These are phyloP conservation scores for Colletotrichum sp. DNA, from an alignment of 2,329 filamentous ascomycete genomes.

Conservation along the genomic window DNA sequence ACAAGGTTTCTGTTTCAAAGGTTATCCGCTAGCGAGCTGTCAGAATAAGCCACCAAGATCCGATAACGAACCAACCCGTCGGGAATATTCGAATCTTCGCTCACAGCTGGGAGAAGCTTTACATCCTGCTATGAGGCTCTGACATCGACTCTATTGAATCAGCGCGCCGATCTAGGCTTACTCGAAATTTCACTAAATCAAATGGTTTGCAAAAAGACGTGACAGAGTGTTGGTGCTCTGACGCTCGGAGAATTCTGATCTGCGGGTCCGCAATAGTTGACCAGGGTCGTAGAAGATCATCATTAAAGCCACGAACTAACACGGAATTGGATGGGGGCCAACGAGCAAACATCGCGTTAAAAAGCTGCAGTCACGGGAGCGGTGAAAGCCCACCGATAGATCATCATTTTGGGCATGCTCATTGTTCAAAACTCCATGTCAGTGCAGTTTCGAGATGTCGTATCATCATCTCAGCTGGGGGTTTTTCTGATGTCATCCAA, in stretches of 20 bases:
- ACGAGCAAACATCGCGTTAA: background rate
- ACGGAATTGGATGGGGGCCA: background rate
- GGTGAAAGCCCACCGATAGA: background rate
- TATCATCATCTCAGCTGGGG: background rate
- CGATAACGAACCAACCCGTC: background rate
- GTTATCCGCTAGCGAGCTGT: background rate
- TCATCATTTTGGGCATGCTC: background rate
- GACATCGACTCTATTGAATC: background rate
- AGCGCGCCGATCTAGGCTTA: background rate
- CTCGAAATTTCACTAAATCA: background rate
- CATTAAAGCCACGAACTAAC: background rate
- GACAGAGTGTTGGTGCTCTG: background rate
- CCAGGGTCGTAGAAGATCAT: background rate
- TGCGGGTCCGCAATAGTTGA: background rate
- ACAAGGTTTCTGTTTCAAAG: background rate
- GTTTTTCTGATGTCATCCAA: background rate
- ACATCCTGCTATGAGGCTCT: background rate
- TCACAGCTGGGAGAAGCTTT: background rate
- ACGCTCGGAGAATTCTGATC: background rate
- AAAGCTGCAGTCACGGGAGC: background rate
- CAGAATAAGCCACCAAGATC: background rate
- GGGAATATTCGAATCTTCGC: background rate
- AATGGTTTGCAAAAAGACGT: background rate
- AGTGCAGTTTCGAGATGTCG: background rate
- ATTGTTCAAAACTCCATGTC: background rate